Percentiles rank a stretch among this genome's conserved stretches.
These are phyloP conservation scores for Solanum paucissectum DNA, from an alignment of 257 asterid genomes.

Conservation along the genomic window DNA sequence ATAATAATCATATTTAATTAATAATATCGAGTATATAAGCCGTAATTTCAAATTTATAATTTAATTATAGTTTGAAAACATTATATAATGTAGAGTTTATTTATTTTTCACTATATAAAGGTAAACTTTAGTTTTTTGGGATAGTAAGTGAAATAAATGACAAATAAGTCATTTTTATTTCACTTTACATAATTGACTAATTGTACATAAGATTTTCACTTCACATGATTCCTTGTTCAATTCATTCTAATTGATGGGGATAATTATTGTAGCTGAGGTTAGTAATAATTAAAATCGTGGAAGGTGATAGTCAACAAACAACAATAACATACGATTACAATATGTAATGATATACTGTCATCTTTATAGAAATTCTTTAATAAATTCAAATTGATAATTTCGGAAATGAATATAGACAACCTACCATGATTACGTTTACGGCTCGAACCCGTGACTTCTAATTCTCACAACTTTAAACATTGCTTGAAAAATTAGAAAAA, in stretches of 20 bases:
- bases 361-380: not conserved
- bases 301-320: not conserved
- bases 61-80: not conserved
- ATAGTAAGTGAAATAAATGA: not conserved
- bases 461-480: no score
- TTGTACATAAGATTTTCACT: no score
- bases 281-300: not conserved
- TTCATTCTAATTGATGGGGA: not conserved
- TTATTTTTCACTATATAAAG: not conserved
- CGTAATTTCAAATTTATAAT: not conserved
- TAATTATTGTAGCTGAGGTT: no score
- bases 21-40: not conserved
- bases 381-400: no score
- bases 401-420: not conserved
- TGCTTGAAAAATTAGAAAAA: no score
- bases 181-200: not conserved
- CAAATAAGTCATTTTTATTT: not conserved
- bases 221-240: no score
- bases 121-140: not conserved
- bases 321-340: not conserved
- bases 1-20: not conserved
- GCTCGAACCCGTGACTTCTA: not conserved
- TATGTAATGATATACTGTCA: no score
- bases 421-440: not conserved
- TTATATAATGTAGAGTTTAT: not conserved